Evolutionary conservation across 345 rosid genomes (phyloP).

Genomic region (Turnera subulata): DNA sequence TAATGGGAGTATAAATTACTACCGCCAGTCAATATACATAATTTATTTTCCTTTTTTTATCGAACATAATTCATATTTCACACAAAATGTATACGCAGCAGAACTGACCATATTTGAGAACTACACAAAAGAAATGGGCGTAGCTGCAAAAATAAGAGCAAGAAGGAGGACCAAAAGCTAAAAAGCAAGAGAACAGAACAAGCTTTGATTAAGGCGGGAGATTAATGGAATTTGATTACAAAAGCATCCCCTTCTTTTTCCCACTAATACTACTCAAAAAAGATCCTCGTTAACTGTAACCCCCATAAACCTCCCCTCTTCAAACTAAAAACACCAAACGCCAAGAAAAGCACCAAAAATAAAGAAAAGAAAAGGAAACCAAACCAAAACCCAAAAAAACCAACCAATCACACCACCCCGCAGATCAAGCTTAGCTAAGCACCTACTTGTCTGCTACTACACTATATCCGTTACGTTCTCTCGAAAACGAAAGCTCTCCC

Average conservation of each 20-base stretch:
- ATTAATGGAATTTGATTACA: constrained; percentile 36
- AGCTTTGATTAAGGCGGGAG: constrained; percentile 44
- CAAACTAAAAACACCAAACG: not conserved
- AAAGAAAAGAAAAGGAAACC: not conserved
- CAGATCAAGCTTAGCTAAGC: not conserved
- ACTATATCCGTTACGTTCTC: too few relatives aligned
- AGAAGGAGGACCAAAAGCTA: not conserved
- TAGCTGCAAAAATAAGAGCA: too few relatives aligned
- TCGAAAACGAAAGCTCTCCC: not conserved
- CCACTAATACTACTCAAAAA: not conserved
- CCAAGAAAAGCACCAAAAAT: not conserved
- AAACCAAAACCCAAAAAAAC: not conserved
- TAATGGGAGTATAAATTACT: too few relatives aligned
- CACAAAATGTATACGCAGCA: too few relatives aligned
- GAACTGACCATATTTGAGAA: too few relatives aligned
- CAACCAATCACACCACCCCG: not conserved
- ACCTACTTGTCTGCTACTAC: too few relatives aligned
- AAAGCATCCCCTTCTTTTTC: too few relatives aligned
- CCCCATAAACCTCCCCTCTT: not conserved
- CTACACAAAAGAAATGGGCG: too few relatives aligned
- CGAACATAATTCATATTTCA: too few relatives aligned
- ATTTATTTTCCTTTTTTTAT: too few relatives aligned
- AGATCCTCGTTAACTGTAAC: not conserved
- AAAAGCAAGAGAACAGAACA: not conserved
- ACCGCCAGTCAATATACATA: too few relatives aligned